Evolutionary conservation across 495 filamentous ascomycete species (phyloP).

Genomic region (Terfezia boudieri): DNA sequence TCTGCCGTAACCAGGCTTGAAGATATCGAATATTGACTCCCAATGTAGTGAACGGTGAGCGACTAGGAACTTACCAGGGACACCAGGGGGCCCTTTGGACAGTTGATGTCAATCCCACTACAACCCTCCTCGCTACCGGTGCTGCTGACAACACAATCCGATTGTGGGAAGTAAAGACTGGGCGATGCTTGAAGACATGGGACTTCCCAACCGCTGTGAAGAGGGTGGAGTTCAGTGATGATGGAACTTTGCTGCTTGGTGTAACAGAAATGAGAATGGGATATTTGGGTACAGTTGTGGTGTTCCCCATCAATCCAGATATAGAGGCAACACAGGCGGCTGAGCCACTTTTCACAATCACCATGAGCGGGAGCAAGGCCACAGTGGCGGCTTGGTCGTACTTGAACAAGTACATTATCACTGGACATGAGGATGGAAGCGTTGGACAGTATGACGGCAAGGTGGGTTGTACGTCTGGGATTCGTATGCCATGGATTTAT

Average conservation of each 20-base stretch:
- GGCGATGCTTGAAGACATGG: constrained; percentile 85
- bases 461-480: constrained; percentile 24
- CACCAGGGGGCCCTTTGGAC: constrained; percentile 98
- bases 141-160: constrained; percentile 95
- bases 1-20: background rate
- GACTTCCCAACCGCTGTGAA: constrained; percentile 91
- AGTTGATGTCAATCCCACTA: constrained; percentile 88
- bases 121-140: constrained; percentile 77
- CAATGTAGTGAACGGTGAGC: constrained; percentile 57
- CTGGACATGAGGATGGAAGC: constrained; percentile 86
- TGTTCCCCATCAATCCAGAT: constrained; percentile 65
- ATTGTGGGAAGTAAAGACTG: constrained; percentile 88
- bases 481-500: background rate
- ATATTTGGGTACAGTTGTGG: constrained; percentile 74
- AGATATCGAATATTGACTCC: background rate
- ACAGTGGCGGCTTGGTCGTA: constrained; percentile 95
- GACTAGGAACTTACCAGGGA: constrained; percentile 84
- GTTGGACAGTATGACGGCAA: constrained; percentile 90
- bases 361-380: constrained; percentile 81
- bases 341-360: constrained; percentile 62
- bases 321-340: constrained; percentile 59
- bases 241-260: constrained; percentile 67
- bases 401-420: constrained; percentile 78
- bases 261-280: constrained; percentile 98
- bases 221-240: constrained; percentile 84